Percentiles rank a stretch among this genome's conserved stretches.
phyloP scores from a whole-genome alignment of 106 monocot genomes.

The Allium cepa region DNA sequence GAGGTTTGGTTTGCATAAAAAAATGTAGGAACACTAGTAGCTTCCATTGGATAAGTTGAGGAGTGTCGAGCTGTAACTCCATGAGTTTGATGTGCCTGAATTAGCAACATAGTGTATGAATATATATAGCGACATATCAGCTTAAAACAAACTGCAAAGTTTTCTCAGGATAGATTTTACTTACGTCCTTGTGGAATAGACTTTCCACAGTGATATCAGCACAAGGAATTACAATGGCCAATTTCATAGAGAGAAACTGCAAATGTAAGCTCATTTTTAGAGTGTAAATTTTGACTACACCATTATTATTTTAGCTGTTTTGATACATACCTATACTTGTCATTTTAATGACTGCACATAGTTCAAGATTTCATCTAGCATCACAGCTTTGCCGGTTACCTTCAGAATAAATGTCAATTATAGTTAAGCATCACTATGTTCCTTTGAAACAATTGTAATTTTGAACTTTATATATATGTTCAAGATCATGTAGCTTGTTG shows the following conservation, averaged over 20 bases:
- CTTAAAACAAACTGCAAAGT: too few species aligned
- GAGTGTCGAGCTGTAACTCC: too few species aligned
- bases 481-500: constrained; percentile 31
- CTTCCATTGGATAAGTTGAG: too few species aligned
- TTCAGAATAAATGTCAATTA: constrained; percentile 1
- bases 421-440: background rate
- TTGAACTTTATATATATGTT: background rate
- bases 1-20: too few species aligned
- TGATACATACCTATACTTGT: constrained; percentile 52
- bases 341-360: constrained; percentile 74
- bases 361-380: constrained; percentile 86
- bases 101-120: too few species aligned
- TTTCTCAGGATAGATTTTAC: background rate
- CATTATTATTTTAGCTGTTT: background rate
- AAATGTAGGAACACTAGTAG: too few species aligned
- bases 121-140: too few species aligned
- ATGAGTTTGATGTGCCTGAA: too few species aligned
- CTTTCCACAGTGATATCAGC: constrained; percentile 42
- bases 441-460: background rate
- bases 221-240: constrained; percentile 49
- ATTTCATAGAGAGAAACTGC: constrained; percentile 80
- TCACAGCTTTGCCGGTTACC: constrained; percentile 77
- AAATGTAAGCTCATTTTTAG: constrained; percentile 1
- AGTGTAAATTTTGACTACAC: background rate
- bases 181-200: constrained; percentile 48